Evolutionary conservation across 2,329 filamentous ascomycete species (phyloP), one percentile per base, ranked within the genome.

Genomic region (Sodiomyces alkalinus): DNA sequence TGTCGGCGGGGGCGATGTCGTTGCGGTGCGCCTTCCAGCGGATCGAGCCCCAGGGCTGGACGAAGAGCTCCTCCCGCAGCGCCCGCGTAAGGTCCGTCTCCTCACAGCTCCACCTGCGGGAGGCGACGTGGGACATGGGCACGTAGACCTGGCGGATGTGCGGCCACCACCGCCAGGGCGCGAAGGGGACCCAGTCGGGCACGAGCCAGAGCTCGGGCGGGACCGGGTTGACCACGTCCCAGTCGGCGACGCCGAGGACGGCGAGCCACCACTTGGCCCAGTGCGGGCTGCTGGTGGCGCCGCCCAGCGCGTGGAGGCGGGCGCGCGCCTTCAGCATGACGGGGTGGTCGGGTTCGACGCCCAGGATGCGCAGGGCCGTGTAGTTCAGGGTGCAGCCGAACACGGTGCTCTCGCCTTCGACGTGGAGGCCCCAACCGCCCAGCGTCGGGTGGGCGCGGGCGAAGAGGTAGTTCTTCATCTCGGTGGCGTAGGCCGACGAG

Each of bases 251-350:
- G 11, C 85, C 85, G 35, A 98, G 55, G 3, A 92, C 65, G 21
- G 78, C 78, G 26, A 98, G 65, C 85, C 86, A 94, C 52, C 92
- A 92, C 48, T 98, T 98, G n/a, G 73, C 73, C 90, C 90, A 98
- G 48, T 96, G 90, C 14, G 90, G 92, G 2, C 72, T 73, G 43
- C 83, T 74, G 10, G 80, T 60, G 2, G 83, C 83, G 17, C 90
- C 87, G 8, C 90, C 90, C 22, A 96, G 62, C 46, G 77, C 75
- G 53, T 94, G 83, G 18, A 98, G 58, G 13, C 75, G 78, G 2
- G 66, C 75, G 35, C 92, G 71, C 2, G 90, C 90, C 52, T 81
- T 90, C 29, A 82, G 64, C 75, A 96, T 81, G 22, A 80, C 61
- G 10, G 80, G 74, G 28, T 96, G 80, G 38, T 94, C 83, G 3